Base-by-base conservation (phyloP, 1,139 yeast genomes). In the Pichia sp. region DNA sequence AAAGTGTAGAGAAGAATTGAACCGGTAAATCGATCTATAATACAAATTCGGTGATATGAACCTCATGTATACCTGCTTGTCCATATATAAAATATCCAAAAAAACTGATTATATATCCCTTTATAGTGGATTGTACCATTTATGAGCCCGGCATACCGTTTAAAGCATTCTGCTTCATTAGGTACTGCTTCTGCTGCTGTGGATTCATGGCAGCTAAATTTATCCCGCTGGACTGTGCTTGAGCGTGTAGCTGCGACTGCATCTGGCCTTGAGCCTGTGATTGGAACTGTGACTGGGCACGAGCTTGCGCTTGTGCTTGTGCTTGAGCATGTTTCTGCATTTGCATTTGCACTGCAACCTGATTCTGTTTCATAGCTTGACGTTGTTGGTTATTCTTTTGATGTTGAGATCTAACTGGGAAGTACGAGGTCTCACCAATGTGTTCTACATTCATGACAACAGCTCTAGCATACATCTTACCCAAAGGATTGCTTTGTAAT, bases 381-480 rank as follows among this genome's bases (percentile, higher is more conserved):
- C 39, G 35, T 33, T 44, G 47, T 34, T 48, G 47, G 8, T 44
- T 38, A 29, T 41, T 46, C 31, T 53, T 42, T 28, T 49, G 55
- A 34, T 53, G 51, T 45, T 67, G 81, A 2, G 87, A 84, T 47
- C 87, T 65, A 17, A 80, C 83, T 61, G 84, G 49, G 65, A 66
- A 61, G 57, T 74, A 53, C 17, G 33, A 30, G 63, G 76, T 62
- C 53, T 74, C 68, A 53, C 63, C 63, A 50, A 86, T 42, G 64
- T 70, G 51, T 47, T 80, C 87, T 16, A 80, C 72, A 55, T 80
- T 83, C 29, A 80, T 67, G 44, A 82, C 71, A 1, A 87, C 88
- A 40, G 86, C 78, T 41, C 91, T 68, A 11, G 88, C 86, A 55
- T 79, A 83, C 38, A 81, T 63, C 0, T 85, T 83, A 25, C 88